A percentile compares a stretch with the other conserved stretches of the same genome.
Evolutionary conservation across 345 rosid species (phyloP).

Genomic region (Eucalyptus lansdowneana): DNA sequence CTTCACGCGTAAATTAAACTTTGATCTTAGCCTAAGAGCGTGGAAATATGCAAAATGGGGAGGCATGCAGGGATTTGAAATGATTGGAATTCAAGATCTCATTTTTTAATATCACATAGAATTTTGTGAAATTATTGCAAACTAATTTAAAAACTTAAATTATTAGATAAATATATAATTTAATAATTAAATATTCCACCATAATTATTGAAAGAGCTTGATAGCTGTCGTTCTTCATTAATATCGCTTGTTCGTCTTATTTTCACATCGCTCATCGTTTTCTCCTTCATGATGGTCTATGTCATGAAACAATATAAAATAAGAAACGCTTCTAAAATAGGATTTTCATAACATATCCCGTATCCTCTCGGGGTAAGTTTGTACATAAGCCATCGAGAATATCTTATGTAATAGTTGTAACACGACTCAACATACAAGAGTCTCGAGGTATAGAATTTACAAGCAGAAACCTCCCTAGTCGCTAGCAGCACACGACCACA

Average conservation of each 20-base stretch:
- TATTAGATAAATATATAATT: no score
- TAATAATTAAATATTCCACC: no score
- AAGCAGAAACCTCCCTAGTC: fast-evolving
- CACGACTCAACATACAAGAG: background rate
- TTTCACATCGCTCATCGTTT: background rate
- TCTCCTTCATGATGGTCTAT: background rate
- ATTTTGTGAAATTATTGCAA: no score
- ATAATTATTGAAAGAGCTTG: background rate
- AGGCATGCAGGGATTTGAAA: no score
- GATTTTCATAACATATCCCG: background rate
- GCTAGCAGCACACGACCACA: background rate
- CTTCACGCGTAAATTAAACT: no score
- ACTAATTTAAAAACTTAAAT: fast-evolving
- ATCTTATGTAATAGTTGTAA: background rate
- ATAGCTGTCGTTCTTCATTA: background rate
- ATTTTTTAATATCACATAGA: fast-evolving
- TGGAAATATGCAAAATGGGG: no score
- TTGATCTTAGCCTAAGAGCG: no score
- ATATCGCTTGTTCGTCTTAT: background rate
- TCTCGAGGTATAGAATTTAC: background rate
- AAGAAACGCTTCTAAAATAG: background rate
- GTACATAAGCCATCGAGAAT: background rate
- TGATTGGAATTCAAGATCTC: no score
- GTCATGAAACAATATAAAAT: background rate
- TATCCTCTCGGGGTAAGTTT: background rate